Base-by-base conservation (phyloP, 2,329 filamentous ascomycete species). In the Monilinia laxa region DNA sequence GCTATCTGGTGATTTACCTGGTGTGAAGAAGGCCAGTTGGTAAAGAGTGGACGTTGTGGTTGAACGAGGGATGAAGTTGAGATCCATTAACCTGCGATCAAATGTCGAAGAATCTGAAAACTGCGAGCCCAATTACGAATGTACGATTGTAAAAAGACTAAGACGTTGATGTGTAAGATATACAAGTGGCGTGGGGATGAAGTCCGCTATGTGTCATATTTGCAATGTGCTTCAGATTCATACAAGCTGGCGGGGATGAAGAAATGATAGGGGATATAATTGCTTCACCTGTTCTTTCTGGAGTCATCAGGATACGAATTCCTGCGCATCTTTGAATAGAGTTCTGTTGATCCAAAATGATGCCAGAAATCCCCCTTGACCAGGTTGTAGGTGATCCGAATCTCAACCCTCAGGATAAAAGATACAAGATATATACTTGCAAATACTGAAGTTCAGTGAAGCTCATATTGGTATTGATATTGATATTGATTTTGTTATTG, bases 11-110 rank as follows among this genome's bases (percentile, higher is more conserved):
- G 87, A 92, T 69, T 78, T 99, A 64, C 94, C 95, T 0, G 95
- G 95, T 74, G 95, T 99, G 65, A 92, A 89, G 84, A 96, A 96
- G 83, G 95, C 95, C 60, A 96, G 91, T 80, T 99, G 95, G 95
- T 99, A 91, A 78, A 69, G 20, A 4, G 31, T 51, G 58, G 14
- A 25, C 40, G 16, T 11, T 51, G 10, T 60, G 45, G n/a, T n/a
- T 14, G n/a, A 38, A 51, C 18, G 58, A 23, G 47, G 35, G 53
- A 55, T 23, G 45, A n/a, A 49, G 42, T 35, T 42, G 28, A 23
- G 20, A 47, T 35, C 31, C 47, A 49, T 31, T 28, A 28, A 60
- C 57, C 57, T 38, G 57, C 57, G 57, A 60, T 42, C n/a, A 49
- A 51, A 18, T 25, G 12, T 49, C 57, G 5, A 60, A 38, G 28